phyloP scores from a whole-genome alignment of 1,284 basidiomycete genomes.

The Ustilago esculenta region DNA sequence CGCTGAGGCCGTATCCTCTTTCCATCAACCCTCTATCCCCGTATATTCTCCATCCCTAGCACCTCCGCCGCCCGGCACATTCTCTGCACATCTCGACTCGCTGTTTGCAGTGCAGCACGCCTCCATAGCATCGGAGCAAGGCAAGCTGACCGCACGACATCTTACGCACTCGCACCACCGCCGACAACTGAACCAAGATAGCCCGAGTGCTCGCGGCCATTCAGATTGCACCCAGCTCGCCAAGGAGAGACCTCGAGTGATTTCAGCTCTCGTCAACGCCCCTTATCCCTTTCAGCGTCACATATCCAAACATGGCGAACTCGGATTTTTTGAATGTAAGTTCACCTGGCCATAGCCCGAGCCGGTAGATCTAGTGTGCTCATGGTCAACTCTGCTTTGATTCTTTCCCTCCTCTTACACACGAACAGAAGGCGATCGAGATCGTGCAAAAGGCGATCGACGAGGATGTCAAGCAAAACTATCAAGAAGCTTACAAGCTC shows the following conservation, averaged over 20 bases:
- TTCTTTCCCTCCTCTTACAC: background rate
- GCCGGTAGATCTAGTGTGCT: no score
- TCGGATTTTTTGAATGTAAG: conserved; percentile 59
- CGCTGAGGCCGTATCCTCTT: no score
- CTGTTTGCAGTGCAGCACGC: no score
- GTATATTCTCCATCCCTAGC: conserved; percentile 18
- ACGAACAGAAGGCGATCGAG: conserved; percentile 84
- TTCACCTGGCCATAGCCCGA: background rate
- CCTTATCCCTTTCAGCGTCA: background rate
- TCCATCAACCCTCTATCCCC: conserved; percentile 8
- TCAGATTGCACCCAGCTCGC: no score
- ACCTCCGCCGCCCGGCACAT: background rate
- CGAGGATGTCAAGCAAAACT: conserved; percentile 92
- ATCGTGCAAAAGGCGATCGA: conserved; percentile 95
- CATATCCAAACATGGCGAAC: conserved; percentile 49
- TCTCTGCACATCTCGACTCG: no score
- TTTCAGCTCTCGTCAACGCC: no score
- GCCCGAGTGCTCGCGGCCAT: background rate
- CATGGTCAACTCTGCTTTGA: no score
- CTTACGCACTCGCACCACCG: no score
- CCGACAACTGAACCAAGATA: no score
- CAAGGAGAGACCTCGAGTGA: no score
- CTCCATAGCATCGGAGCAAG: no score
- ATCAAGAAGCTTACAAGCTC: conserved; percentile 90
- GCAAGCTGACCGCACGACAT: no score